Percentiles rank a stretch among this genome's conserved stretches.
Evolutionary conservation across 1,284 basidiomycete genomes (phyloP).

Genomic region (Fomitopsis schrenkii): DNA sequence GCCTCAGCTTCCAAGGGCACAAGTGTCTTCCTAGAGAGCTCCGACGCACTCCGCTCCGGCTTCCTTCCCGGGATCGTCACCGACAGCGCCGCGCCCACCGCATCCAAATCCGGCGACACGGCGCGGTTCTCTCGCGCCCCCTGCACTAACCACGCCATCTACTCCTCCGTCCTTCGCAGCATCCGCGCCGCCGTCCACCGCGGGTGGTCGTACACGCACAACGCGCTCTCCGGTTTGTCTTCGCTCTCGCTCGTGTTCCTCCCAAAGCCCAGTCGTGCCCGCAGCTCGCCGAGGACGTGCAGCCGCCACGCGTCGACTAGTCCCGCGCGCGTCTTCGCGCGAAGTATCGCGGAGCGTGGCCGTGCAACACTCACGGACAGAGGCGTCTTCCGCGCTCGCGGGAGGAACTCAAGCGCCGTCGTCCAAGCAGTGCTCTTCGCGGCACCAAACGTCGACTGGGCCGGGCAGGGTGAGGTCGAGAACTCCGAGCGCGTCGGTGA

Average conservation of each 20-base stretch:
- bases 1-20: background rate
- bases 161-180: conserved; percentile 43
- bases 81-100: background rate
- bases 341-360: conserved; percentile 33
- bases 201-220: conserved; percentile 33
- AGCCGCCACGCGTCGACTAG: conserved; percentile 75
- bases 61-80: background rate
- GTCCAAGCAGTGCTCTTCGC: conserved; percentile 8
- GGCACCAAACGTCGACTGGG: background rate
- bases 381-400: conserved; percentile 15
- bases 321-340: conserved; percentile 66
- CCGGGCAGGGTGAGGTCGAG: conserved; percentile 1
- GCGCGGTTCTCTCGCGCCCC: conserved; percentile 28
- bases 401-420: conserved; percentile 8
- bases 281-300: conserved; percentile 52
- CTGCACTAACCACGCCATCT: conserved; percentile 43
- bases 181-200: conserved; percentile 54
- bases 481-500: conserved; percentile 5
- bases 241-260: background rate
- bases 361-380: conserved; percentile 16
- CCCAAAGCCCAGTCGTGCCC: conserved; percentile 18
- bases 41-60: background rate
- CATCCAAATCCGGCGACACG: background rate
- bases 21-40: conserved; percentile 1
- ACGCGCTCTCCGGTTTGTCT: background rate